These are phyloP conservation scores for Salinomyces thailandicus DNA, from an alignment of 2,329 filamentous ascomycete genomes.

Conservation along the genomic window DNA sequence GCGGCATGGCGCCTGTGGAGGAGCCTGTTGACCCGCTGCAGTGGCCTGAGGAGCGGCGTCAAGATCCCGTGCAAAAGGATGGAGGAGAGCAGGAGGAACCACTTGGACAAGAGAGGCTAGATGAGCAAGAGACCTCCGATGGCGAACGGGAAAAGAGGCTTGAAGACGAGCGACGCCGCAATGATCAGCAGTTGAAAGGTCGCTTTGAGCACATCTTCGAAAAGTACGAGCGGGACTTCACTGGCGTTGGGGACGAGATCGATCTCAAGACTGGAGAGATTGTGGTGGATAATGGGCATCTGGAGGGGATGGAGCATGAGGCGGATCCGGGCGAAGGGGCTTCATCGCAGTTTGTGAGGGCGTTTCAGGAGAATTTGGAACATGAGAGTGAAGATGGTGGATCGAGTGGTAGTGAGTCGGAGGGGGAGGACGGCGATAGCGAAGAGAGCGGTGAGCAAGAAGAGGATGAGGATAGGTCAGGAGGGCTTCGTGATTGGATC, in stretches of 20 bases:
- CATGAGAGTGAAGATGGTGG: constrained; percentile 18
- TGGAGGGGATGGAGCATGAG: constrained; percentile 53
- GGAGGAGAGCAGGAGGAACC: background rate
- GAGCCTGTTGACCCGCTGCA: background rate
- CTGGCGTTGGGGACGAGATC: constrained; percentile 77
- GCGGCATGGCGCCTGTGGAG: background rate
- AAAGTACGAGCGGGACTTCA: constrained; percentile 63
- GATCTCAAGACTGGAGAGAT: constrained; percentile 72
- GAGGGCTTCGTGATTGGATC: too few species aligned
- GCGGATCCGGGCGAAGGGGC: constrained; percentile 36
- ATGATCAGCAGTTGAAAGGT: constrained; percentile 65
- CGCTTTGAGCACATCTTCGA: constrained; percentile 80
- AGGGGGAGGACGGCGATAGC: constrained; percentile 26
- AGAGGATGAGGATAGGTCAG: background rate
- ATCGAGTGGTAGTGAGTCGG: constrained; percentile 19
- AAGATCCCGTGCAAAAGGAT: background rate
- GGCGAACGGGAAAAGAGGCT: too few species aligned
- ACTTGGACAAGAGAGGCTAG: too few species aligned
- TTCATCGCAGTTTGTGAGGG: constrained; percentile 21
- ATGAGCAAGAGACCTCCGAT: background rate
- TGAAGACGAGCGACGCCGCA: constrained; percentile 33
- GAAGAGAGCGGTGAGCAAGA: constrained; percentile 5
- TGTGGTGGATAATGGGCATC: constrained; percentile 83
- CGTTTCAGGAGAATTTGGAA: constrained; percentile 24
- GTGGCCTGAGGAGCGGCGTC: background rate